Conservation (phyloP, 257 asterid genomes). For the Coffea canephora region DNA sequence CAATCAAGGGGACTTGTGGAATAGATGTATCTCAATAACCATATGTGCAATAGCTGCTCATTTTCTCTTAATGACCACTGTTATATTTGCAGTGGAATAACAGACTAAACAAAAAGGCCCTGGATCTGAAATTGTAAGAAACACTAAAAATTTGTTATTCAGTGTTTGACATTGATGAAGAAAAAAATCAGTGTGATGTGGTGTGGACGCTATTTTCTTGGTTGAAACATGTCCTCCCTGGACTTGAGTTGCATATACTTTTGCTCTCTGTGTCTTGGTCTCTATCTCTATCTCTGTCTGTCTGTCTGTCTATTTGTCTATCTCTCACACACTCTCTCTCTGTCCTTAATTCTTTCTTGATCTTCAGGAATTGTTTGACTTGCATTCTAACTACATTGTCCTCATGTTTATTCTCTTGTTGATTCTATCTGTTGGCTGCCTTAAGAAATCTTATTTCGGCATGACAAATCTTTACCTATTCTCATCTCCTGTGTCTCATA, state of each 20-base stretch:
- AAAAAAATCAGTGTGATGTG: not conserved
- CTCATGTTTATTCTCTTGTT: not conserved
- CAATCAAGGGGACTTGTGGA: not conserved
- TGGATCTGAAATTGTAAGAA: not conserved
- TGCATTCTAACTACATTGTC: not conserved
- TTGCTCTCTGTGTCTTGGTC: too few relatives aligned
- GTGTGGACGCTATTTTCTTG: not conserved
- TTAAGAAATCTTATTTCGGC: not conserved
- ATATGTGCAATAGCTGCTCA: too few relatives aligned
- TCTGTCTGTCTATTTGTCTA: too few relatives aligned
- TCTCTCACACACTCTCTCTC: not conserved
- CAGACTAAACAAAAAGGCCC: not conserved
- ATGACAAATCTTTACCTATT: not conserved
- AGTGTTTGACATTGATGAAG: not conserved
- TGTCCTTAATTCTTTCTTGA: not conserved
- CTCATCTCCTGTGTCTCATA: slow-evolving; percentile 8
- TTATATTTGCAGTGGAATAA: not conserved
- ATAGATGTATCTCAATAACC: not conserved
- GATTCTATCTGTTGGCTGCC: not conserved
- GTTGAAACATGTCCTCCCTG: not conserved
- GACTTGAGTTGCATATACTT: not conserved
- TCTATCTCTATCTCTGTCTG: too few relatives aligned
- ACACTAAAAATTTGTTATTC: not conserved
- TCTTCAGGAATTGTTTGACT: not conserved
- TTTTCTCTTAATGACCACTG: not conserved